These are phyloP conservation scores for Scedosporium boydii DNA, from an alignment of 2,329 filamentous ascomycete species.

Conservation along the genomic window DNA sequence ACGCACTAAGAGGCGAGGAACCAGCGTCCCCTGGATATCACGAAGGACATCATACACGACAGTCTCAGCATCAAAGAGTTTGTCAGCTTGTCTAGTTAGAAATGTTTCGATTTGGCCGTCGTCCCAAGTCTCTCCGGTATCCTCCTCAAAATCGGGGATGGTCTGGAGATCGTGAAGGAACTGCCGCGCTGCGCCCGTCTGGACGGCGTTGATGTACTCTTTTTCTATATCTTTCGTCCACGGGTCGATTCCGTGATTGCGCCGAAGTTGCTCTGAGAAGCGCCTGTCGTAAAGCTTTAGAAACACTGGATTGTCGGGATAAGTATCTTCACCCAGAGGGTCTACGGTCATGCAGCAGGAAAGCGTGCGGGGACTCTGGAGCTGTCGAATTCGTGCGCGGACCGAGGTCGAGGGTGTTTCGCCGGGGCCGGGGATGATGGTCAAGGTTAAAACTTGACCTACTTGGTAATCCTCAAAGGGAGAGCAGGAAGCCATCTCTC, in stretches of 20 bases:
- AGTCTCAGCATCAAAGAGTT: conserved; percentile 10
- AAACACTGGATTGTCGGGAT: conserved; percentile 8
- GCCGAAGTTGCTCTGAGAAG: conserved; percentile 11
- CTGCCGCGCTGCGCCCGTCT: not conserved
- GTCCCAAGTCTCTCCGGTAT: conserved; percentile 12
- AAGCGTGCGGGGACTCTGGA: not conserved
- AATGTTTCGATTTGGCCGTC: conserved; percentile 11
- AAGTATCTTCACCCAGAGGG: not conserved
- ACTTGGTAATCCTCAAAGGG: not conserved
- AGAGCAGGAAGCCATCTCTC: conserved; percentile 3
- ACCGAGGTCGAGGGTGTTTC: not conserved
- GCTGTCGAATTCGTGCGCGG: not conserved
- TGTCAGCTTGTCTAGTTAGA: conserved; percentile 6
- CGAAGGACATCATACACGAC: conserved; percentile 11
- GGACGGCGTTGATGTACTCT: not conserved
- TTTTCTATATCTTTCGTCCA: conserved; percentile 9
- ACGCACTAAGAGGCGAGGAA: conserved; percentile 12
- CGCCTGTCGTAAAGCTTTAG: conserved; percentile 16
- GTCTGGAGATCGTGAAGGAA: conserved; percentile 4
- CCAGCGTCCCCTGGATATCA: conserved; percentile 11
- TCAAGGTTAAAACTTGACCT: not conserved
- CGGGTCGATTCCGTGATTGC: conserved; percentile 6
- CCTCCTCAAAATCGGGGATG: conserved; percentile 1
- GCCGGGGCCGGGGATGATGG: not conserved
- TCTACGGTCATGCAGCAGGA: conserved; percentile 16